Evolutionary conservation across 805 yeast genomes (phyloP).

Genomic region (Isabelozyma heimii): DNA sequence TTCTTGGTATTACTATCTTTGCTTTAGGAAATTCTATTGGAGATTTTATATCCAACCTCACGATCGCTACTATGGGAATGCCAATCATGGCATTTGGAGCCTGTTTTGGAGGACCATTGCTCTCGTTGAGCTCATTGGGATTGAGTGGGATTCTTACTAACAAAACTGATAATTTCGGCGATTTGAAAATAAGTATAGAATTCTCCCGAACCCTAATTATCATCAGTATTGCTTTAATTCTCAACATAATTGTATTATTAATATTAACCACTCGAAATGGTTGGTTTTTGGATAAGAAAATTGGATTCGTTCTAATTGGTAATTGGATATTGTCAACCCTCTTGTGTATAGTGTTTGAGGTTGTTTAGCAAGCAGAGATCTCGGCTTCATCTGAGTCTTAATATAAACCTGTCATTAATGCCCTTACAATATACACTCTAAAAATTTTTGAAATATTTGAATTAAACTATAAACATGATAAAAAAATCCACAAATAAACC

Average conservation of each 20-base stretch:
- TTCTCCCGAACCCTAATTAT: conserved; percentile 17
- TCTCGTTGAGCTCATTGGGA: conserved; percentile 82
- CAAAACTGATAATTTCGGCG: conserved; percentile 3
- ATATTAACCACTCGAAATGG: conserved; percentile 16
- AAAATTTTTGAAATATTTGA: conserved; percentile 1
- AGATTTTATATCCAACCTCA: conserved; percentile 78
- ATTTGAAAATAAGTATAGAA: conserved; percentile 13
- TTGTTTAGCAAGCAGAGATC: background rate
- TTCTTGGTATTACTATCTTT: conserved; percentile 82
- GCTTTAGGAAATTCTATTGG: conserved; percentile 94
- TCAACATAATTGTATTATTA: conserved; percentile 18
- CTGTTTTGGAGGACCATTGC: conserved; percentile 88
- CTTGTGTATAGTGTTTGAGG: conserved; percentile 23
- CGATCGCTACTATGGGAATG: conserved; percentile 77
- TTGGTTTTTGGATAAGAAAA: conserved; percentile 33
- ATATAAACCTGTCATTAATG: too few species aligned
- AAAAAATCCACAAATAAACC: background rate
- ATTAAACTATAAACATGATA: background rate
- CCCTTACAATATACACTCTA: background rate
- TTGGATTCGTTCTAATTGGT: conserved; percentile 28
- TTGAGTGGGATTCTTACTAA: conserved; percentile 48
- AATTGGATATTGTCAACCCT: conserved; percentile 29
- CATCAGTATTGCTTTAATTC: conserved; percentile 16
- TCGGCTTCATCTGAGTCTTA: too few species aligned
- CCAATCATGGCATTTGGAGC: conserved; percentile 93